Base-by-base conservation (phyloP, 306 rosid genomes). In the Senna siamea region DNA sequence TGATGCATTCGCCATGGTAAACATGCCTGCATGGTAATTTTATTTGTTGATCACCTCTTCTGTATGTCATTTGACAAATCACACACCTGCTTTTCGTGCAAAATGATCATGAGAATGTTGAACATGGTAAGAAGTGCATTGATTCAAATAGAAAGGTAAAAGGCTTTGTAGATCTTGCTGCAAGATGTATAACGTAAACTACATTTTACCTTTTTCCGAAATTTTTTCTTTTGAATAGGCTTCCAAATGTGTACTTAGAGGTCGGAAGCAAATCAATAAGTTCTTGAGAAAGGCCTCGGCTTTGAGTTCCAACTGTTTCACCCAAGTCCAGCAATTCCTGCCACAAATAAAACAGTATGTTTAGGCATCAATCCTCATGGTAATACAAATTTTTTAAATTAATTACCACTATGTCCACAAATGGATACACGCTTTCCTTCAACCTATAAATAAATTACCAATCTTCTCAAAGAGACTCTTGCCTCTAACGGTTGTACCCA, bases 1-100 rank as follows among this genome's bases (percentile, higher is more conserved):
- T 82, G 76, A 93, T 89, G 93, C 98, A 90, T 69, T 85, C 87
- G 30, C 88, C 72, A 52, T 93, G 98, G 80, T 93, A 93, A 38
- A 85, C 76, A 83, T 93, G 98, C 70, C 82, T 80, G 90, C 98
- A 90, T n/a, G 98, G 96, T 73, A 93, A 85, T 76, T 86, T 93
- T 32, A 86, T 93, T 83, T 87, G 98, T 78, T 81, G 85, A 70
- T 86, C 89, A n/a, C 98, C 96, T 83, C 92, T 85, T 87, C 85
- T 89, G 72, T 93, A 93, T 74, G 90, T 83, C 93, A 85, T 89
- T 87, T 90, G 97, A 78, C 98, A 93, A 63, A 93, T 76, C 66
- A 93, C 97, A 81, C 98, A 93, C 85, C 98, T 90, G 85, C 58
- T 61, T 56, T 56, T 37, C 14, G 73, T 41, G 69, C 63, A 58